Evolutionary conservation across 2,329 filamentous ascomycete species (phyloP).

Genomic region (Gliomastix tumulicola): DNA sequence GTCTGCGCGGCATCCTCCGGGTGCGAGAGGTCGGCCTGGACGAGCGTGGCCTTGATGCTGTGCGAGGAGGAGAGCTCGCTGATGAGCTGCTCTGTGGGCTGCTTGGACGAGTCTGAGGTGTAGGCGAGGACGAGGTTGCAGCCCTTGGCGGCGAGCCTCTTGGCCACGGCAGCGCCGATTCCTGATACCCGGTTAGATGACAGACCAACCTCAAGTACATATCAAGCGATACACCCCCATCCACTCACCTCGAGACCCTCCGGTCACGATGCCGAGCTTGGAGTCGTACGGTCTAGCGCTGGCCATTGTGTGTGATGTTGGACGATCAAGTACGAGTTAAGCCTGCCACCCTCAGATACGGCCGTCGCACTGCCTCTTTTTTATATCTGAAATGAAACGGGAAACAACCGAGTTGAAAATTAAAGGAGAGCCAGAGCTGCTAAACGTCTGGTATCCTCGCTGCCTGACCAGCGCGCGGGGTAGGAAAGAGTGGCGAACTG

Average conservation of each 20-base stretch:
- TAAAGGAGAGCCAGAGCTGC: too few relatives aligned
- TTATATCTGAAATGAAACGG: too few relatives aligned
- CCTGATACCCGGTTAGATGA: constrained; percentile 26
- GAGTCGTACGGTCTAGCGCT: constrained; percentile 59
- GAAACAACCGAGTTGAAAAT: too few relatives aligned
- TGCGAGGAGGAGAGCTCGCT: constrained; percentile 29
- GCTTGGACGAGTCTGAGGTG: constrained; percentile 45
- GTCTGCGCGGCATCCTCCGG: constrained; percentile 14
- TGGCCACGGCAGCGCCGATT: constrained; percentile 52
- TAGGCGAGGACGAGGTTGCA: constrained; percentile 53
- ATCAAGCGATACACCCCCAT: not conserved
- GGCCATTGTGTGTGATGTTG: too few relatives aligned
- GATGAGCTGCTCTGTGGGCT: constrained; percentile 38
- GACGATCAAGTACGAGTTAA: too few relatives aligned
- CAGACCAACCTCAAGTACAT: not conserved
- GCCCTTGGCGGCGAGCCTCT: constrained; percentile 53
- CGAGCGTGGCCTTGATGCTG: constrained; percentile 18
- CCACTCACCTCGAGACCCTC: constrained; percentile 65
- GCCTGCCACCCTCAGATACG: too few relatives aligned
- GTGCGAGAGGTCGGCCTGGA: constrained; percentile 20
- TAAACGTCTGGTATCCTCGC: too few relatives aligned
- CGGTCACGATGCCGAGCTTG: constrained; percentile 74
- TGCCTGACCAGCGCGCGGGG: too few relatives aligned
- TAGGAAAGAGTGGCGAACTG: too few relatives aligned
- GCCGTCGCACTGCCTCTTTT: too few relatives aligned